These are phyloP conservation scores for Cyclanthera cordifolia DNA, from an alignment of 306 rosid species.

Conservation along the genomic window DNA sequence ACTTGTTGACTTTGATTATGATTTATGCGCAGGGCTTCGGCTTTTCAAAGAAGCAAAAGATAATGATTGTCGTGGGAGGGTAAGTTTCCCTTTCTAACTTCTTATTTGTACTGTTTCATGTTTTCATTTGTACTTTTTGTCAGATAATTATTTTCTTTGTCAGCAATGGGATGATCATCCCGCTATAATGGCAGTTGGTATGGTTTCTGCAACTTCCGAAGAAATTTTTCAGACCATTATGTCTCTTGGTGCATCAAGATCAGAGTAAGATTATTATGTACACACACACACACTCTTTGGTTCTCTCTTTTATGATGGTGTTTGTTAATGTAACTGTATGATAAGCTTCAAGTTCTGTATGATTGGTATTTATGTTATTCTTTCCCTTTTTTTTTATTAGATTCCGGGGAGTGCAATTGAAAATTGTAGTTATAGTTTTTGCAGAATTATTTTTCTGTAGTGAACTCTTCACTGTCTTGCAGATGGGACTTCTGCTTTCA, in stretches of 20 bases:
- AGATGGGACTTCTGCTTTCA: constrained; percentile 86
- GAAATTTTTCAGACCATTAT: constrained; percentile 69
- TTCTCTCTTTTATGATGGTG: constrained; percentile 8
- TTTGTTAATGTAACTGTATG: neutral
- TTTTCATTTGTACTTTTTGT: constrained; percentile 6
- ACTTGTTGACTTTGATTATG: constrained; percentile 8
- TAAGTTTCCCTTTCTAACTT: constrained; percentile 24
- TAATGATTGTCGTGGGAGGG: constrained; percentile 50
- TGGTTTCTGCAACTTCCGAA: constrained; percentile 72
- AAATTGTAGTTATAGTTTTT: neutral
- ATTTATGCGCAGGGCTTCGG: constrained; percentile 65
- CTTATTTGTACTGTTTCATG: constrained; percentile 9
- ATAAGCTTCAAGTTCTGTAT: neutral
- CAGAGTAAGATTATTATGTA: constrained; percentile 47
- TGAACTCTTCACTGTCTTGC: constrained; percentile 34
- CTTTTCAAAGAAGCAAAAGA: constrained; percentile 78
- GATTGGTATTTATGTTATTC: neutral
- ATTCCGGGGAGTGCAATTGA: neutral
- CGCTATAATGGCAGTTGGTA: constrained; percentile 89
- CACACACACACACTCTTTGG: neutral
- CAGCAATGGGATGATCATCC: constrained; percentile 81
- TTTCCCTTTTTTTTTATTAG: neutral
- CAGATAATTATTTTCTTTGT: constrained; percentile 14
- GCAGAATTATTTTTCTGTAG: neutral
- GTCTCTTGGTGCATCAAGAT: constrained; percentile 74